Base-by-base conservation (phyloP, 768 basidiomycete genomes). In the Naganishia friedmannii region DNA sequence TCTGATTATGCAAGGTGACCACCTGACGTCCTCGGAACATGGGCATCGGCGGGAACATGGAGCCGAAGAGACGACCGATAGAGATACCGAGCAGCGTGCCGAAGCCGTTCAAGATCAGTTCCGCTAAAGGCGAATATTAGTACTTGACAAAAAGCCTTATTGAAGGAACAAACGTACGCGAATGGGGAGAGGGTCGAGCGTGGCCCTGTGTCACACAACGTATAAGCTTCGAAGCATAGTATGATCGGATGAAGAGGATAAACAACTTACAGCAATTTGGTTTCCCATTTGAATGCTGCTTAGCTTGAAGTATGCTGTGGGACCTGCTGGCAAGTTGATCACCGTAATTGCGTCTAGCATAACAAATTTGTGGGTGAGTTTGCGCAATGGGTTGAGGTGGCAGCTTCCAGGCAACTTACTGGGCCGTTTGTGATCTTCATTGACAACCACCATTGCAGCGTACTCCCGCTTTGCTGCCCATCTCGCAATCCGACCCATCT, bases 11-110 rank as follows among this genome's bases (percentile, higher is more conserved):
- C 23, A 98, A 84, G 2, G 95, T 96, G 15, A 98, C 94, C 12
- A 97, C 94, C 81, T 99, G 96, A 34, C 96, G 79, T 39, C 96
- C 96, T 82, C 93, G 89, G 77, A 96, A 97, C 79, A 96, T 91
- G 0, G 93, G 93, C 72, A 95, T 83, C 8, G 91, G 93, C 21
- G 96, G 96, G 83, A 97, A 98, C 26, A 93, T 86, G 0, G 93
- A 93, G 75, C 96, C 95, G 82, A 98, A 95, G 85, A 99, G 89
- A 29, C 93, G 87, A 19, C 96, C 96, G 63, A 97, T 88, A 19
- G 89, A 88, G 77, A 96, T 91, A 51, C 96, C 96, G 23, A 99
- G 87, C 17, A 91, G 87, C 0, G 96, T 98, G 0, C 91, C 90
- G 77, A 99, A 97, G 73, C 89, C 89, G 80, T 97, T 97, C 37